Base-by-base conservation (phyloP, 495 filamentous ascomycete genomes). In the Tuber microsphaerosporum region DNA sequence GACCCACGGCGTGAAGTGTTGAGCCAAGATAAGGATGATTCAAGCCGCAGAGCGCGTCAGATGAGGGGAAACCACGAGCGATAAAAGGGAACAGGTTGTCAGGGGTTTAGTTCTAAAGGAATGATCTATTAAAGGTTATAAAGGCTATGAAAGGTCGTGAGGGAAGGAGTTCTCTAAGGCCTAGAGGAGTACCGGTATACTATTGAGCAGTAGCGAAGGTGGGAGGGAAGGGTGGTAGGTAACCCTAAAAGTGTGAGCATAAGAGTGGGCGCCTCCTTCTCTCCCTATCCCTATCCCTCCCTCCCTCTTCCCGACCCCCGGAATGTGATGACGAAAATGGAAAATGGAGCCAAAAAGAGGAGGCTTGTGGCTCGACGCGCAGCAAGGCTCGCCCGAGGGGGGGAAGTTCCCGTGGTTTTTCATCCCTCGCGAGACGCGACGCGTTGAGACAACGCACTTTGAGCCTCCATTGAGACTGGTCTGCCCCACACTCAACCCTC, bases 281-380 rank as follows among this genome's bases (percentile, higher is more conserved):
- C 56, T n/a, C 56, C 10, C n/a, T 65, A 12, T 65, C 56, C 31
- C 56, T 34, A 16, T 65, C 56, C 56, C 56, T 65, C 56, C 16
- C 44, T 65, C 26, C 26, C 56, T 19, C 45, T 34, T 10, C 26
- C 56, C 56, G 31, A 65, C 56, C 7, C 17, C 56, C 56, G 76
- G 77, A 79, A 79, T 79, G 76, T 71, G 41, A 69, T 65, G 73
- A 76, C 76, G 73, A 74, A 79, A 79, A 72, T 48, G 76, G 77
- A 75, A 79, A 79, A 79, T 12, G 73, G 76, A 34, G 56, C 56
- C 56, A 31, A 31, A 31, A 31, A 22, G 56, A 75, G 78, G 77
- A 75, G 77, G 77, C 77, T 79, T 79, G 76, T 74, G 65, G 69
- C 39, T 68, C 65, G 73, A 79, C 77, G 77, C 77, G 76, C 77